Base-by-base conservation (phyloP, 106 monocot species). In the Iris macrosiphon region DNA sequence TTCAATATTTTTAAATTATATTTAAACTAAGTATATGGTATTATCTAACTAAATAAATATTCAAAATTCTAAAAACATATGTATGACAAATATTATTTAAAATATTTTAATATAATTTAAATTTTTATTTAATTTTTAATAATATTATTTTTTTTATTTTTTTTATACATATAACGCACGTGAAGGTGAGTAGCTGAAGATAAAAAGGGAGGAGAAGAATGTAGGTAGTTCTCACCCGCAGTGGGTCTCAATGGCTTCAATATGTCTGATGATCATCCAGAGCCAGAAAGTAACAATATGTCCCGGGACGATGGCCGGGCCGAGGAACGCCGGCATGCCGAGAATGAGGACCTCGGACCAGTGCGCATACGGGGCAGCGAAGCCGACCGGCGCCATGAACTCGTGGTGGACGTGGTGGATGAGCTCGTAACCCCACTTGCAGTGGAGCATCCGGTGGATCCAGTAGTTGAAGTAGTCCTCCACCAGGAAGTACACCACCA, bases 381-480 rank as follows among this genome's bases (percentile, higher is more conserved):
- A 94, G 23, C 84, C 84, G 11, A 94, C 53, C 2, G 94, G 94
- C 0, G 94, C 81, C 0, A 79, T 88, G 70, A 72, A 88, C 70
- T 88, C 94, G 40, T 94, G 94, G 64, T 94, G 94, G 3, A 89
- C 76, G 19, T 59, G 53, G 67, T 94, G 89, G 35, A 94, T 82
- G 37, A 79, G 81, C 46, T 94, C 81, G 31, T 94, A 94, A 2
- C 72, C 75, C 94, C 84, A 94, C 50, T 71, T 68, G 12, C 62
- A 56, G 15, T 78, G 88, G 46, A 81, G 48, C 57, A 67, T 16
- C 47, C 93, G 29, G 69, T 94, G 93, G 41, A 94, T 70, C 93
- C 93, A 94, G 59, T 94, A 93, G 61, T 88, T 83, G 3, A 64
- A 68, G 65, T 69, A 88, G 50, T 93, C 93, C 68, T 93, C 88